Evolutionary conservation across 176 grass and related monocot genomes (phyloP), one percentile per base, ranked within the genome.

Genomic region (Musa itinerans): DNA sequence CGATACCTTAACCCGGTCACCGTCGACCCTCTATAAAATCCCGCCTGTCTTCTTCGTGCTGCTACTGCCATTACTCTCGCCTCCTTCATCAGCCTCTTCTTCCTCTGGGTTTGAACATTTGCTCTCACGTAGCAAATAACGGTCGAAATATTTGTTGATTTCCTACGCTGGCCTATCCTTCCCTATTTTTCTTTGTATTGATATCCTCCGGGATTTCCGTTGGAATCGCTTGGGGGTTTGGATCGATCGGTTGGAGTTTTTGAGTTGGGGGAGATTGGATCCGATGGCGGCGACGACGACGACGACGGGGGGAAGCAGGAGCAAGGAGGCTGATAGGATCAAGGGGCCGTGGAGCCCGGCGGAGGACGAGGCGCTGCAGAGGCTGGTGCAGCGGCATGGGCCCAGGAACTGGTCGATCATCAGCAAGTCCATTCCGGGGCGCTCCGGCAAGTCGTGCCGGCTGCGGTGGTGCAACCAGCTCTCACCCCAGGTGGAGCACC

Each of bases 381-480:
- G 68, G 0, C 80, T 96, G 9, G 92, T 96, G 71, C 76, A 89
- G 63, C 79, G 83, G 14, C 86, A 96, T 82, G 92, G 92, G 1
- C 82, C 92, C 62, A 82, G 89, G 73, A 96, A 92, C 85, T 96
- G 92, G 92, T 92, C 92, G 48, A 57, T 90, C 78, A 92, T 92
- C 57, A 90, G 92, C 27, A 55, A 84, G 0, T 81, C 87, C 1
- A 91, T 96, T 63, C 89, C 89, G 0, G 92, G 92, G 19, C 68
- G 92, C 69, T 96, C 92, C 2, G 92, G 92, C 16, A 96, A 96
- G 78, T 96, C 92, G 52, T 96, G 92, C 87, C 80, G 92, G 6
- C 87, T 96, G 55, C 86, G 92, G 78, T 96, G 92, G 92, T 96
- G 92, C 73, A 96, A 96, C 78, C 92, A 96, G 85, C 82, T 43